phyloP scores from a whole-genome alignment of 1,139 yeast genomes.

The Petasospora rhodanensis region DNA sequence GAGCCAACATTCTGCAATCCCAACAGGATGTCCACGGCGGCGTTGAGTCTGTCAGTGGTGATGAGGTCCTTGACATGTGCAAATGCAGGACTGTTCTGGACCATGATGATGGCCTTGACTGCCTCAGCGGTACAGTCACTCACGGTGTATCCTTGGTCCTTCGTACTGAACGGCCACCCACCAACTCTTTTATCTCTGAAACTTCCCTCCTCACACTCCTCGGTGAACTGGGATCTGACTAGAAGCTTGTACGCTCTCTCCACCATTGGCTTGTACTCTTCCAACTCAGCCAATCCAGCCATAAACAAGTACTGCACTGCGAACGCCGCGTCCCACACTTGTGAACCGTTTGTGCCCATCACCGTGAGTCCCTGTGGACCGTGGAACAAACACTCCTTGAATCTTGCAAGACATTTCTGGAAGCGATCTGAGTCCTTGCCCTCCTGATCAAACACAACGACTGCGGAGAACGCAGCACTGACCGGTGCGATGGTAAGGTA shows the following conservation, averaged over 20 bases:
- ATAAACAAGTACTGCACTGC: constrained; percentile 76
- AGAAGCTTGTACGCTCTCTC: constrained; percentile 65
- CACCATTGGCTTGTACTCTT: constrained; percentile 62
- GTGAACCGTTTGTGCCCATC: constrained; percentile 97
- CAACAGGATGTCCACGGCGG: constrained; percentile 70
- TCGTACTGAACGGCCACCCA: constrained; percentile 97
- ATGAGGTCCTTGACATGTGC: constrained; percentile 47
- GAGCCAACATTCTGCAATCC: constrained; percentile 71
- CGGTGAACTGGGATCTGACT: constrained; percentile 78
- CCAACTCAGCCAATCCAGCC: constrained; percentile 73
- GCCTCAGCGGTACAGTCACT: constrained; percentile 98
- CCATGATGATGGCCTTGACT: constrained; percentile 89
- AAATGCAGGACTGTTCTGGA: constrained; percentile 57
- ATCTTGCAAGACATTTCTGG: constrained; percentile 49
- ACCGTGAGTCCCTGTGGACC: constrained; percentile 90
- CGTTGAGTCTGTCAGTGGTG: constrained; percentile 47
- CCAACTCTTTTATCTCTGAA: constrained; percentile 83
- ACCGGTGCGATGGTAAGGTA: constrained; percentile 91
- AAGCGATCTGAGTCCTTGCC: constrained; percentile 67
- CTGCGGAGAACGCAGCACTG: constrained; percentile 76
- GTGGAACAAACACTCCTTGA: constrained; percentile 75
- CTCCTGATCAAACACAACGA: constrained; percentile 64
- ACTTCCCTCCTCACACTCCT: constrained; percentile 72
- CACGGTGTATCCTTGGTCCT: constrained; percentile 93
- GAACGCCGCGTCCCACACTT: constrained; percentile 95